phyloP scores from a whole-genome alignment of 2,329 filamentous ascomycete species.

The Dryadomyces sulphureus region DNA sequence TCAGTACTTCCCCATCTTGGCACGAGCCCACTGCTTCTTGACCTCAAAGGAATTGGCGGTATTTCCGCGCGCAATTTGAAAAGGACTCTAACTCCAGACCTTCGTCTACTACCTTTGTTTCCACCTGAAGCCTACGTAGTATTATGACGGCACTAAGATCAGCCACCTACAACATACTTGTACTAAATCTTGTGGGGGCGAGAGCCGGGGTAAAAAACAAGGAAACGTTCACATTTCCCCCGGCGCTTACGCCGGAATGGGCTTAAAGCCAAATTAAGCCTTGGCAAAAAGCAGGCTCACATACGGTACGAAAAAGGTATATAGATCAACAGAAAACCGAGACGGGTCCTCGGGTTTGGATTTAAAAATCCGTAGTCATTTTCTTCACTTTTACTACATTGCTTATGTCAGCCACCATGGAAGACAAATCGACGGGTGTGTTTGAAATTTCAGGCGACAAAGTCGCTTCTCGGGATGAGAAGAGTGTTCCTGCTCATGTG shows the following conservation, averaged over 20 bases:
- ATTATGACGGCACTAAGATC: too few relatives aligned
- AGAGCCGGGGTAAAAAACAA: neutral
- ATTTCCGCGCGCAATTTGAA: too few relatives aligned
- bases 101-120: too few relatives aligned
- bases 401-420: neutral
- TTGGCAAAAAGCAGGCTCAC: neutral
- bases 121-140: too few relatives aligned
- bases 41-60: too few relatives aligned
- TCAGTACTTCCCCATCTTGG: too few relatives aligned
- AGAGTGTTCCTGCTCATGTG: neutral
- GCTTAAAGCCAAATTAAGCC: neutral
- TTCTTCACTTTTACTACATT: neutral
- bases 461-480: neutral
- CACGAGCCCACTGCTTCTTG: too few relatives aligned
- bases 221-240: neutral
- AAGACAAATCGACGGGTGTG: neutral
- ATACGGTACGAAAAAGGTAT: neutral
- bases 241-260: neutral
- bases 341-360: neutral
- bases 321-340: neutral
- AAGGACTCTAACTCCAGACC: too few relatives aligned
- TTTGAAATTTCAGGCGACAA: neutral
- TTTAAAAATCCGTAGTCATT: neutral
- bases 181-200: too few relatives aligned
- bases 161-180: too few relatives aligned